Evolutionary conservation across 768 basidiomycete species (phyloP), one percentile per base, ranked within the genome.

Genomic region (Trametes sanguinea): DNA sequence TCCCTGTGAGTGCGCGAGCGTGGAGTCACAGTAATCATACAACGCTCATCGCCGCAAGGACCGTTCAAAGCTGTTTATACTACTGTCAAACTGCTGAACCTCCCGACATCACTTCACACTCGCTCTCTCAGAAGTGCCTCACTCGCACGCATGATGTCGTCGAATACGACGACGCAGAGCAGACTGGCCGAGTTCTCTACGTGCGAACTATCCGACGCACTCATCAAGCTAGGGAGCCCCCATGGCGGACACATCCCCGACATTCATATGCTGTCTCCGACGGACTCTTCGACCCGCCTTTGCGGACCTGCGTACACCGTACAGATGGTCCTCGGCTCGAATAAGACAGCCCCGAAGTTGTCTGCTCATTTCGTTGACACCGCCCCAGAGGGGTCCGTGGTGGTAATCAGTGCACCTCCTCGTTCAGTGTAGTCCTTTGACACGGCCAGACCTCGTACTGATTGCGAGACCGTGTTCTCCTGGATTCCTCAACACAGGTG

Each of bases 281-380:
- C 76, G 9, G 77, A 78, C 46, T 16, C 42, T 14, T 39, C 22
- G 5, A 74, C 81, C 42, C 78, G 76, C 52, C 72, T 88, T 50
- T 91, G 89, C 69, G 91, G 87, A 2, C 89, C 87, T 37, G 95
- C 92, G 2, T 95, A 92, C 72, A 96, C 95, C 1, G 93, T 96
- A 42, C 80, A 86, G 75, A 91, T 95, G 85, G 90, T 92, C 9
- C 72, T 78, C 6, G 76, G 78, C 0, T 80, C 81, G 0, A 83
- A 92, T 70, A 80, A 74, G 30, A 70, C 77, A 6, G 81, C 89
- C 0, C 90, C 92, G 0, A 89, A 80, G 67, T 78, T 87, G 1
- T 75, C 82, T 0, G 74, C 79, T 6, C 95, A 96, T 72, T 95
- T 92, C 67, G 90, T 95, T 17, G 95, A 97, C 72, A 85, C 85